phyloP scores from a whole-genome alignment of 257 asterid species.

The Nicotiana otophora region DNA sequence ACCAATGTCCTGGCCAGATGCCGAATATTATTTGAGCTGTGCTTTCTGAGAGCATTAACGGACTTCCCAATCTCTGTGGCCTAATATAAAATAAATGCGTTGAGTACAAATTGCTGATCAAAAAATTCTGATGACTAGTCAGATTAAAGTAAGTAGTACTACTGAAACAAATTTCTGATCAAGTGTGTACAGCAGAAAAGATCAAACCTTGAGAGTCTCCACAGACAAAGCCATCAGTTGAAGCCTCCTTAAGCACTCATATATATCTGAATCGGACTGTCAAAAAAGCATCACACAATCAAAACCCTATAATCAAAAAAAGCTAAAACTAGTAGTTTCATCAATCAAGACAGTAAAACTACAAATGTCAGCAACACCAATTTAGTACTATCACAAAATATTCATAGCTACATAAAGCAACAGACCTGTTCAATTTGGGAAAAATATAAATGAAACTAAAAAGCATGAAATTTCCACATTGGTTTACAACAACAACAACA shows the following conservation, averaged over 20 bases:
- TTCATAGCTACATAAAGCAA: not conserved
- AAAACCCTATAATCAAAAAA: not conserved
- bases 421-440: not conserved
- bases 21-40: slow-evolving; percentile 47
- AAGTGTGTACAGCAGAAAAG: not conserved
- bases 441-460: not conserved
- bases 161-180: not conserved
- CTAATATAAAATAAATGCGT: slow-evolving; percentile 31
- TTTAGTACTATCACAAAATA: not conserved
- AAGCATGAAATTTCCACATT: not conserved
- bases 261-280: slow-evolving; percentile 54
- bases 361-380: not conserved
- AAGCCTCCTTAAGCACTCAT: slow-evolving; percentile 69
- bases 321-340: not conserved
- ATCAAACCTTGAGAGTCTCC: slow-evolving; percentile 67
- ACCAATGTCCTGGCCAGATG: slow-evolving; percentile 47
- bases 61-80: slow-evolving; percentile 60
- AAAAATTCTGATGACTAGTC: not conserved
- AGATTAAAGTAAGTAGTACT: not conserved
- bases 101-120: not conserved
- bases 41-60: slow-evolving; percentile 46
- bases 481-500: not conserved
- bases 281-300: slow-evolving; percentile 17
- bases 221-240: slow-evolving; percentile 61
- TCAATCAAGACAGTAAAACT: slow-evolving; percentile 6